Conservation (phyloP, 116 monocot species). For the Dioscorea cayenensis region DNA sequence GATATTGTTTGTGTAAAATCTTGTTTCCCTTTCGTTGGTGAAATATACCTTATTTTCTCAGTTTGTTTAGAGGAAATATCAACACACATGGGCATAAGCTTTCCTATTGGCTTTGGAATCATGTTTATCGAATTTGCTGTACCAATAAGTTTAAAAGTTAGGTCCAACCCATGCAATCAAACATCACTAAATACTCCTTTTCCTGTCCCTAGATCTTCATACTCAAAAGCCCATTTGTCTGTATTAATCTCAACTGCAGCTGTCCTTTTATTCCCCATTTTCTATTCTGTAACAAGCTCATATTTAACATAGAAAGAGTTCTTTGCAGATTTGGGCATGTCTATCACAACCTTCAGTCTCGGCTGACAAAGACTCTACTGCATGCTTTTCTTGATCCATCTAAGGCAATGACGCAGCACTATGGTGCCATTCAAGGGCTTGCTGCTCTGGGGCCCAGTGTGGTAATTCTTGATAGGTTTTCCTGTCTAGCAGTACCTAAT, state of each 20-base stretch:
- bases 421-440: constrained; percentile 95
- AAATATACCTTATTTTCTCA: neutral
- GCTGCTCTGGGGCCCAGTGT: constrained; percentile 80
- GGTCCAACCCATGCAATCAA: neutral
- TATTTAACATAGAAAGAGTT: neutral
- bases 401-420: constrained; percentile 94
- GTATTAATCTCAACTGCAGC: too few species aligned
- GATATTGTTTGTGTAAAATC: neutral
- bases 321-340: constrained; percentile 75
- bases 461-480: constrained; percentile 39
- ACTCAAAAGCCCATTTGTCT: too few species aligned
- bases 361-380: constrained; percentile 80
- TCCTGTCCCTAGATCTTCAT: too few species aligned
- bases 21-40: neutral
- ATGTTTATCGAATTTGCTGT: neutral
- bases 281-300: neutral
- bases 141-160: neutral
- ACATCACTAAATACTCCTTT: neutral
- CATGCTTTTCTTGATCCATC: constrained; percentile 92
- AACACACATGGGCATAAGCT: neutral
- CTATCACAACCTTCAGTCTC: constrained; percentile 87
- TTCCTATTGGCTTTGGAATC: neutral
- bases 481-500: neutral
- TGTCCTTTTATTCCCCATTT: too few species aligned
- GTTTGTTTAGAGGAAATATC: neutral